Evolutionary conservation across 1,284 basidiomycete species (phyloP), one percentile per base, ranked within the genome.

Genomic region (Chalciporus sp.): DNA sequence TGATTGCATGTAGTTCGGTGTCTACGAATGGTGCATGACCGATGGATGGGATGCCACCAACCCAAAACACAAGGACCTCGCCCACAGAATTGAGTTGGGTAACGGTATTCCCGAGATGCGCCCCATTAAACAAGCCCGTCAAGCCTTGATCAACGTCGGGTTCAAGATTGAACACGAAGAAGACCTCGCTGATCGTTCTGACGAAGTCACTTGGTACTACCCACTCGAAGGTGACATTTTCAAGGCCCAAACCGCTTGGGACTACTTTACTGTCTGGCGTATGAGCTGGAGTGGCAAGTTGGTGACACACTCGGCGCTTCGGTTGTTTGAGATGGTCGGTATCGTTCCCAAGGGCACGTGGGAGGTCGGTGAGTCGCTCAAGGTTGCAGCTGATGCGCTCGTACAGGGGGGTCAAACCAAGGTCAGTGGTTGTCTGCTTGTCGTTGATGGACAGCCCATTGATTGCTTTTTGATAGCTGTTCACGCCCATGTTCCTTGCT

Each of bases 21-120:
- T 98, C 42, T 98, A 98, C 76, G 96, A 98, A 72, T 99, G 96
- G 96, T 91, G 88, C 75, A 98, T 99, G 95, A 98, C 96, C 45
- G 95, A 98, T 72, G 73, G 74, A 10, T 99, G 94, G 91, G 92
- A 99, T 72, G 81, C 92, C 2, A 85, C 86, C 12, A 91, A 83
- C 72, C 90, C 95, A 16, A 75, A 85, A 59, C 96, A 99, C 83
- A 95, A 95, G 77, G 83, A 85, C 54, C 87, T 99, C 58, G 92
- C 94, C 17, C 95, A 98, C 77, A 86, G 82, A 52, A 88, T 95
- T 59, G 93, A 95, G 71, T 78, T 98, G 51, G 96, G 96, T 43
- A 95, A 97, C 71, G 96, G 97, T 61, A 98, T 99, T 67, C 94
- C 96, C 19, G 94, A 98, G 77, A 98, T 99, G 95, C 89, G 96